Evolutionary conservation across 495 filamentous ascomycete genomes (phyloP).

Genomic region (Lophiotrema nucula): DNA sequence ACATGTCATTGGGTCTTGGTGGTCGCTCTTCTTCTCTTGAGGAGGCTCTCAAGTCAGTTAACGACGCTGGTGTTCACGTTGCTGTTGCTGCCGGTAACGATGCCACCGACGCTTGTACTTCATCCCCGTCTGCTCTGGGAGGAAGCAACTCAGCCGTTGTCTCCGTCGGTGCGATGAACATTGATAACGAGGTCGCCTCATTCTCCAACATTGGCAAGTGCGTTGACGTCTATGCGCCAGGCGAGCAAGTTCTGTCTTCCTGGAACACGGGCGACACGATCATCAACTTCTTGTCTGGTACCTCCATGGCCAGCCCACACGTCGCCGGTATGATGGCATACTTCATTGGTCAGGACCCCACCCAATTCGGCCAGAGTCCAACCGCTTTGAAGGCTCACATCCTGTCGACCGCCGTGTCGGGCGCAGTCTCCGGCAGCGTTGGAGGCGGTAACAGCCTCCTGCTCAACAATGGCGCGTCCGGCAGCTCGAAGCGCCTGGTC

Average conservation of each 20-base stretch:
- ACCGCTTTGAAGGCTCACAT: conserved; percentile 45
- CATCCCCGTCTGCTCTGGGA: conserved; percentile 39
- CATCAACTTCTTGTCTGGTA: conserved; percentile 41
- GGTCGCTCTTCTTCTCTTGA: conserved; percentile 33
- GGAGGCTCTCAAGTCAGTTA: conserved; percentile 36
- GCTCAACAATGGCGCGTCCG: conserved; percentile 38
- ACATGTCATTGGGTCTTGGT: conserved; percentile 44
- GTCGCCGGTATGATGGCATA: conserved; percentile 54
- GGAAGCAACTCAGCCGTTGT: conserved; percentile 40
- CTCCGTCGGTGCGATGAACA: conserved; percentile 43
- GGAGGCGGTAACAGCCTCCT: conserved; percentile 31
- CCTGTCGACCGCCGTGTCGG: conserved; percentile 24
- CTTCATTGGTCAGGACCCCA: conserved; percentile 38
- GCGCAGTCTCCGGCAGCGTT: conserved; percentile 11
- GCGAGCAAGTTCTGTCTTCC: conserved; percentile 40
- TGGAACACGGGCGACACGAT: conserved; percentile 39
- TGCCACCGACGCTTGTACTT: conserved; percentile 37
- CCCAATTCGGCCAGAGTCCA: conserved; percentile 39
- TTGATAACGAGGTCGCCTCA: conserved; percentile 31
- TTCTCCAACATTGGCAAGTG: conserved; percentile 48
- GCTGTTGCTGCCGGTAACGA: conserved; percentile 45
- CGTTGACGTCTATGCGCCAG: conserved; percentile 48
- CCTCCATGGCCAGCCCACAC: conserved; percentile 49
- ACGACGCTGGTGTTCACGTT: conserved; percentile 41
- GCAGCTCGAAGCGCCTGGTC: conserved; percentile 5